Base-by-base conservation (phyloP, 2,329 filamentous ascomycete species). In the Magnaporthales sp. region DNA sequence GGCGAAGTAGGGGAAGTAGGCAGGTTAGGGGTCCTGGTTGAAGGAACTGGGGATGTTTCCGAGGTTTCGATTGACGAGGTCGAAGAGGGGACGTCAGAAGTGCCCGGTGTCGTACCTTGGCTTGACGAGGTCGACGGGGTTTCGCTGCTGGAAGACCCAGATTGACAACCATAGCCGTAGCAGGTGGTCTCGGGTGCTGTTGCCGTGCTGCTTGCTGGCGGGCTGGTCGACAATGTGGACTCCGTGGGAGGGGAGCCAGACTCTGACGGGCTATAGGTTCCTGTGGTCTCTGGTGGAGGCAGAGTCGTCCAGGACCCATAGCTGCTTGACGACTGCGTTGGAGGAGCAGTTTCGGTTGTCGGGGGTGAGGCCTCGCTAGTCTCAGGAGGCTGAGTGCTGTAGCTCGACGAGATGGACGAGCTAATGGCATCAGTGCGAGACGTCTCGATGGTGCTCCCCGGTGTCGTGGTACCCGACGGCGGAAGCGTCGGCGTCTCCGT, bases 381-480 rank as follows among this genome's bases (percentile, higher is more conserved):
- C 38, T 51, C 38, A n/a, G 38, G 24, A 27, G 56, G 11, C 26
- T 9, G 11, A 22, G 61, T 63, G 61, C 61, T 29, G 29, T 46
- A 31, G 31, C 29, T 46, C 29, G 61, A 63, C 8, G 61, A 63
- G 61, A n/a, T 8, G 61, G 61, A 46, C 19, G 9, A 22, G 24
- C 29, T 63, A 7, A 26, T 63, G 27, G 61, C 31, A 26, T 65
- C 63, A 10, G 63, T 65, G 38, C 31, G 46, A 26, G 63, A 64
- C 9, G 63, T 56, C 11, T 64, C 32, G 22, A 51, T 64, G 13
- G 63, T 65, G 29, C 46, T 65, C 8, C 54, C 64, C 15, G 64
- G 30, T 19, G 64, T 65, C 8, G 64, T 58, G n/a, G 64, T 65
- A 10, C n/a, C 24, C 4, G 56, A 32, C 54, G 38, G 51, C 29